A percentile compares a stretch with the other conserved stretches of the same genome.
These are phyloP conservation scores for Pseudocercospora fijiensis DNA, from an alignment of 2,329 filamentous ascomycete species.

Conservation along the genomic window DNA sequence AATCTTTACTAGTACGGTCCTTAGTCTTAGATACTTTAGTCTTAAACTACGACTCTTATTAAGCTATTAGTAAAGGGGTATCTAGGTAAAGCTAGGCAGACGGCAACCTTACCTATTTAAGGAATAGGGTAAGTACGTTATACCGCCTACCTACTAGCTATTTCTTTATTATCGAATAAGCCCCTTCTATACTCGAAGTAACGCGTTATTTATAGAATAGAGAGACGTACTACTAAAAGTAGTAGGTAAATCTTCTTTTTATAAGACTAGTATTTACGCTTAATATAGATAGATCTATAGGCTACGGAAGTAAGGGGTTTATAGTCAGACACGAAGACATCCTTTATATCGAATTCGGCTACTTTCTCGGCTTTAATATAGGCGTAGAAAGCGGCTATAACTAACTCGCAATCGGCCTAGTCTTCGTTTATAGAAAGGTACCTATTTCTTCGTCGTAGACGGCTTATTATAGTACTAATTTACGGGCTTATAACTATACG, in stretches of 20 bases:
- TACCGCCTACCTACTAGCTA: background rate
- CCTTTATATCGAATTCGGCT: background rate
- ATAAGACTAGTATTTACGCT: background rate
- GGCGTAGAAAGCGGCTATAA: background rate
- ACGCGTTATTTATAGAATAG: background rate
- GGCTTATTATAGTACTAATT: background rate
- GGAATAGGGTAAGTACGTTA: background rate
- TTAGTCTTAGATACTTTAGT: too few relatives aligned
- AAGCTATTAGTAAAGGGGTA: too few relatives aligned
- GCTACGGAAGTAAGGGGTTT: background rate
- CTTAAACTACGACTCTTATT: too few relatives aligned
- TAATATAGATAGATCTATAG: background rate
- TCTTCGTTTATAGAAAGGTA: background rate
- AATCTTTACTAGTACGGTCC: too few relatives aligned
- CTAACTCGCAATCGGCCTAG: background rate
- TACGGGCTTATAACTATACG: background rate
- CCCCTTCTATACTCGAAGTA: background rate
- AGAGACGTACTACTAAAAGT: background rate
- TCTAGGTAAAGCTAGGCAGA: too few relatives aligned
- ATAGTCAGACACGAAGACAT: background rate
- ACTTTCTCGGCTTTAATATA: background rate
- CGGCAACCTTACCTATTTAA: too few relatives aligned
- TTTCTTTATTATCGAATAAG: background rate
- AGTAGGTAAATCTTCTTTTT: background rate
- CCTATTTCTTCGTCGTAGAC: background rate